Conservation (phyloP, 2,329 filamentous ascomycete species). For the Plectosphaerella plurivora region DNA sequence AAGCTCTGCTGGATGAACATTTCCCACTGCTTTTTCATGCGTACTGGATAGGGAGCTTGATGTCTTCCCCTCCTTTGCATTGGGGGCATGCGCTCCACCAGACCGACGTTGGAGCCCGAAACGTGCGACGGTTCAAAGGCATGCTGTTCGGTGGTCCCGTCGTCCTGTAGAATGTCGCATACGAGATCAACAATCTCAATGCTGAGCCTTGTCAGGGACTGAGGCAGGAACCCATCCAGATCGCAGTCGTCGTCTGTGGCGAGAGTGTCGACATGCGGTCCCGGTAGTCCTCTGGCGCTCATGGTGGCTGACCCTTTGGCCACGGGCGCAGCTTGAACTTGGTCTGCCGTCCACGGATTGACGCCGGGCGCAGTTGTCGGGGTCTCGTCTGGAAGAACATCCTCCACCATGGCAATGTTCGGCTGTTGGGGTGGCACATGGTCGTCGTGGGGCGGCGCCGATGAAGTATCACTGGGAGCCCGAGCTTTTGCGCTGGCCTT, state of each 20-base stretch:
- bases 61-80: slow-evolving; percentile 27
- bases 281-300: too few species aligned
- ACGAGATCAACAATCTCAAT: slow-evolving; percentile 55
- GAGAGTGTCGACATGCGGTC: too few species aligned
- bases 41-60: slow-evolving; percentile 18
- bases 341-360: too few species aligned
- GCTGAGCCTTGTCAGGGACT: slow-evolving; percentile 50
- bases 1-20: slow-evolving; percentile 60
- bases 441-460: slow-evolving; percentile 16
- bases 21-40: slow-evolving; percentile 46
- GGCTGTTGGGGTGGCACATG: slow-evolving; percentile 22
- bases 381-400: too few species aligned
- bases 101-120: slow-evolving; percentile 5
- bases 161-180: slow-evolving; percentile 55
- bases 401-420: too few species aligned
- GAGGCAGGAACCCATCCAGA: slow-evolving; percentile 40
- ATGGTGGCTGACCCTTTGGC: too few species aligned
- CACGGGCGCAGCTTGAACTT: too few species aligned
- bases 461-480: too few species aligned
- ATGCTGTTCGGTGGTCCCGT: slow-evolving; percentile 47
- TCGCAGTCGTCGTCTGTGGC: not conserved
- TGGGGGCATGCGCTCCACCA: slow-evolving; percentile 15
- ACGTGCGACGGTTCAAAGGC: slow-evolving; percentile 30
- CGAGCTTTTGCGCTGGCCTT: slow-evolving; percentile 14
- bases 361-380: too few species aligned